Percentiles rank a stretch among this genome's conserved stretches.
Evolutionary conservation across 495 filamentous ascomycete genomes (phyloP).

Genomic region (Podospora anserina): DNA sequence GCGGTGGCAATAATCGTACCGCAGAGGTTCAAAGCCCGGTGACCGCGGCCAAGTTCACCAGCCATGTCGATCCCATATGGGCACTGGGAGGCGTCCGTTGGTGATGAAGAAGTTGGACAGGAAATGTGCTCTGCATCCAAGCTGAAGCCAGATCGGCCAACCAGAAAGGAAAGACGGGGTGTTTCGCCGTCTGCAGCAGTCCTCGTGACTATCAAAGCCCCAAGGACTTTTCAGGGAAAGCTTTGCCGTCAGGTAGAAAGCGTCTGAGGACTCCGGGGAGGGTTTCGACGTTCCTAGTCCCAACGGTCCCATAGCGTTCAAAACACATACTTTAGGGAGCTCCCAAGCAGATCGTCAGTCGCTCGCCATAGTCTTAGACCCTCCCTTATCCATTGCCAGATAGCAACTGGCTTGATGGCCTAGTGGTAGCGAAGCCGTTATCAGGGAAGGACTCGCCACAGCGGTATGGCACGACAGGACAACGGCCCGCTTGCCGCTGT

Average conservation of each 20-base stretch:
- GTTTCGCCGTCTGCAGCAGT: background rate
- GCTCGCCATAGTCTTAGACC: background rate
- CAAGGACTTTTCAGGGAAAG: background rate
- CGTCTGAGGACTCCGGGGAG: background rate
- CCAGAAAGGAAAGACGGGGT: background rate
- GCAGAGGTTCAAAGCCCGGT: background rate
- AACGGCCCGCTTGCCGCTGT: constrained; percentile 4
- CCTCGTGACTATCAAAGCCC: background rate
- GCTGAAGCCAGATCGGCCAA: background rate
- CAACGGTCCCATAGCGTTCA: background rate
- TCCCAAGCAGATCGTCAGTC: background rate
- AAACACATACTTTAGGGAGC: background rate
- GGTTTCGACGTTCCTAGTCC: background rate
- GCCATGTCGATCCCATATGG: constrained; percentile 9
- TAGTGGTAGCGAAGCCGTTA: background rate
- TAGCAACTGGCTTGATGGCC: background rate
- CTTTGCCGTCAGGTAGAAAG: background rate
- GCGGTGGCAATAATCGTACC: constrained; percentile 13
- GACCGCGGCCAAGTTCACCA: constrained; percentile 1
- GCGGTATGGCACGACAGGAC: background rate
- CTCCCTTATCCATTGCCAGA: background rate
- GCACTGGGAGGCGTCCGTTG: background rate
- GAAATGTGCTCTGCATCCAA: background rate
- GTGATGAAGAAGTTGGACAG: background rate
- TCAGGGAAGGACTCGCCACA: background rate